Evolutionary conservation across 306 rosid species (phyloP), one percentile per base, ranked within the genome.

Genomic region (Fagus sylvatica): DNA sequence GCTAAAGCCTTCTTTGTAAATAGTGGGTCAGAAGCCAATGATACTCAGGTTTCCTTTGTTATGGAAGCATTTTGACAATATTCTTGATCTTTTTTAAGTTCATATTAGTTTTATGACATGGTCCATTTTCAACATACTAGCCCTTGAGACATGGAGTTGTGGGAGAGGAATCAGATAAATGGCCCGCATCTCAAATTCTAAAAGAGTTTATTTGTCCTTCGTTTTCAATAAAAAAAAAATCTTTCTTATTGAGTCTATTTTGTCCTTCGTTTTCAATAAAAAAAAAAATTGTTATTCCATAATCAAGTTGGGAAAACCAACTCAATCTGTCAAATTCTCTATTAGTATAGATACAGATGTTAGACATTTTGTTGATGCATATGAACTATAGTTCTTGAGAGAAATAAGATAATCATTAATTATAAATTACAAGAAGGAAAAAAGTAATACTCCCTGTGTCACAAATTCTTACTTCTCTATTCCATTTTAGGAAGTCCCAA

Each of bases 21-120:
- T 76, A 93, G 98, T 73, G 98, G 99, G 69, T 96, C 99, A 37
- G 99, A 96, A 85, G 97, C 99, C 83, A 96, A 96, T 77, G 99
- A 96, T 79, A 83, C 99, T 77, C 99, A 96, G 98, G 98, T 95
- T 70, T 59, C 73, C 42, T 54, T 73, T 55, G 54, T 75, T 36
- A 48, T 71, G 37, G 66, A 48, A 73, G 78, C 74, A 76, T 67
- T 73, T 55, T 74, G 57, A 43, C 75, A 69, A 7, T 16, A 41
- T 30, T 73, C 78, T 71, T 72, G 77, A 53, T 7, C 62, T 66
- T 80, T 80, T 41, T 53, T 53, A 46, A 51, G 40, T 69, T 41
- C 19, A 60, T 22, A 6, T 56, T 8, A 51, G 55, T 51, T 8
- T 22, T 22, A n/a, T 61, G 0, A 37, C 28, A 19, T 70, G 7